These are phyloP conservation scores for Ceratobasidium sp. DNA, from an alignment of 1,284 basidiomycete species.

Conservation along the genomic window DNA sequence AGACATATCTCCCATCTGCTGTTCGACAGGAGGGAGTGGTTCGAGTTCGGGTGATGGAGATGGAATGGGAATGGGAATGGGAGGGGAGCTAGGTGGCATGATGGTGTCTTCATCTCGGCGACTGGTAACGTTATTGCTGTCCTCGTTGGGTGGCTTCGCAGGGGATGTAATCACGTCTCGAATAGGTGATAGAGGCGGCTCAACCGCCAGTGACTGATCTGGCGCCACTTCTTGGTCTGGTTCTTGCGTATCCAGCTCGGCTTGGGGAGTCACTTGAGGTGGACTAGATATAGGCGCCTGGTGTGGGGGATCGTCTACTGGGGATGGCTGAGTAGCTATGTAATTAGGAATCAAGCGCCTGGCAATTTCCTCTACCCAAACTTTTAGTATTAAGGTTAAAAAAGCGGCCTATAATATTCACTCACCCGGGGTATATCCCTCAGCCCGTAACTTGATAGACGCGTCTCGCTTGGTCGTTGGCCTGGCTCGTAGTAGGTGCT, in stretches of 20 bases:
- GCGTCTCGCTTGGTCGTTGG: constrained; percentile 27
- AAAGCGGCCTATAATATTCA: background rate
- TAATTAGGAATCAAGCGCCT: constrained; percentile 31
- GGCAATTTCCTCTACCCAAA: constrained; percentile 20
- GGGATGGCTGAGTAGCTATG: background rate
- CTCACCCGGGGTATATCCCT: constrained; percentile 35
- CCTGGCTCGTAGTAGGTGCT: constrained; percentile 21
- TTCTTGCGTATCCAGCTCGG: too few relatives aligned
- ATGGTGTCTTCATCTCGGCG: background rate
- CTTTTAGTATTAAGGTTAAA: background rate
- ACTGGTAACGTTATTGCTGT: background rate
- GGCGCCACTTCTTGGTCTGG: too few relatives aligned
- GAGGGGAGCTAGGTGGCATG: constrained; percentile 39
- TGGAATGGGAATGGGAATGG: constrained; percentile 9
- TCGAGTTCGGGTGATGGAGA: background rate
- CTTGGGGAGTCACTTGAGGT: background rate
- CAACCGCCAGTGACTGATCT: background rate
- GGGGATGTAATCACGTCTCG: background rate
- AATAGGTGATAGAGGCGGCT: background rate
- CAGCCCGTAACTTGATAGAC: constrained; percentile 22
- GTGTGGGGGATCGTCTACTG: background rate
- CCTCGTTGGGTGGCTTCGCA: background rate
- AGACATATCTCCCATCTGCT: constrained; percentile 7
- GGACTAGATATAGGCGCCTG: constrained; percentile 28
- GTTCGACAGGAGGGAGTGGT: background rate